These are phyloP conservation scores for Durio zibethinus DNA, from an alignment of 345 rosid species.

Conservation along the genomic window DNA sequence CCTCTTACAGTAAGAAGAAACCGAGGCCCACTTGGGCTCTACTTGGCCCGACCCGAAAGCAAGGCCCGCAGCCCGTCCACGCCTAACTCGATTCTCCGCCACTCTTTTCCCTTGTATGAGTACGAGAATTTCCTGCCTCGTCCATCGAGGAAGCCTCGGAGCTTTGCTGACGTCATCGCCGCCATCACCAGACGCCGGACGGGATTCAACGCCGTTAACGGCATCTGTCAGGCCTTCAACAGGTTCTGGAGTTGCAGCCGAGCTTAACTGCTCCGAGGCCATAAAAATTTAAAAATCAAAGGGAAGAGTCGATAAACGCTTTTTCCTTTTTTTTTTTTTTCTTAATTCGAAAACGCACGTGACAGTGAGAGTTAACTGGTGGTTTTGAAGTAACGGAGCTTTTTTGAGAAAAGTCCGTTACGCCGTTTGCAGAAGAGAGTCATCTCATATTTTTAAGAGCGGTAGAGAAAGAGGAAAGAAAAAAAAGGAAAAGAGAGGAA, in stretches of 20 bases:
- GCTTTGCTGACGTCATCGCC: slow-evolving; percentile 62
- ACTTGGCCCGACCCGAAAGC: slow-evolving; percentile 64
- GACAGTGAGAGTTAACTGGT: slow-evolving; percentile 27
- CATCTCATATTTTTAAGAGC: neutral
- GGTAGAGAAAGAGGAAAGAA: neutral
- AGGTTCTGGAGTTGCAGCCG: slow-evolving; percentile 29
- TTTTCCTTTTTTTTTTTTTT: neutral
- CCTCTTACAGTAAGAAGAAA: slow-evolving; percentile 78
- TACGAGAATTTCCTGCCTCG: slow-evolving; percentile 90
- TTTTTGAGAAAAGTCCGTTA: slow-evolving; percentile 37
- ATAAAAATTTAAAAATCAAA: slow-evolving; percentile 29
- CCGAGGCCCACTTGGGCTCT: slow-evolving; percentile 96
- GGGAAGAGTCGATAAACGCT: neutral
- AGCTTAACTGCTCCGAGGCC: slow-evolving; percentile 54
- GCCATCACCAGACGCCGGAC: slow-evolving; percentile 35
- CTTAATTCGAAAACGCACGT: slow-evolving; percentile 25
- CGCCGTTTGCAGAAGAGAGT: slow-evolving; percentile 35
- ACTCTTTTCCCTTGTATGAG: slow-evolving; percentile 92
- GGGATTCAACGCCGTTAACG: slow-evolving; percentile 44
- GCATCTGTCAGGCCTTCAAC: slow-evolving; percentile 41
- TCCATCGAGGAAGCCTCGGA: slow-evolving; percentile 94
- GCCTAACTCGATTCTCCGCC: slow-evolving; percentile 80
- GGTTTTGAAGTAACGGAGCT: slow-evolving; percentile 45
- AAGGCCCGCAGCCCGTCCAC: slow-evolving; percentile 70
- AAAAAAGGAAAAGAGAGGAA: slow-evolving; percentile 7